phyloP scores from a whole-genome alignment of 352 stramenopile genomes.

The Thalassiosira oceanica region DNA sequence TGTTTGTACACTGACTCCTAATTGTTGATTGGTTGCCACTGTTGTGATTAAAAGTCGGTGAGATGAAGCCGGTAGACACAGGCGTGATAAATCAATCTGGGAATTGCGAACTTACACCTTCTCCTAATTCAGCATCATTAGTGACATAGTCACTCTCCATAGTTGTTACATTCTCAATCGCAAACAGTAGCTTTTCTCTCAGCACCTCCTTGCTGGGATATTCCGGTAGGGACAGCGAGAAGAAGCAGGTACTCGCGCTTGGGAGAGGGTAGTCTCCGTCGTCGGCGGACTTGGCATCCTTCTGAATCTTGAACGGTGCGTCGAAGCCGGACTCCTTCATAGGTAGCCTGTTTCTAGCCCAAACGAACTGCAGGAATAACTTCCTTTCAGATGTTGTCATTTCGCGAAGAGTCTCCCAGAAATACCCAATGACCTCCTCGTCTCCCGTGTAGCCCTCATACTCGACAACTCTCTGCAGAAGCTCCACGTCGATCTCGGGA shows the following conservation, averaged over 20 bases:
- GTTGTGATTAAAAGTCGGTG: too few relatives aligned
- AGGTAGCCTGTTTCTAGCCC: constrained; percentile 94
- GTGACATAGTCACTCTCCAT: constrained; percentile 85
- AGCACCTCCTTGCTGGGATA: constrained; percentile 85
- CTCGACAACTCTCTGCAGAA: constrained; percentile 93
- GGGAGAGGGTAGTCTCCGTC: constrained; percentile 88
- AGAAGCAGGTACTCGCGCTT: constrained; percentile 98
- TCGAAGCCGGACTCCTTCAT: constrained; percentile 95
- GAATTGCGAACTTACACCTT: too few relatives aligned
- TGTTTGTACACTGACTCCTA: too few relatives aligned
- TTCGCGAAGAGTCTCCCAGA: constrained; percentile 93
- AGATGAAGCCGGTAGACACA: too few relatives aligned
- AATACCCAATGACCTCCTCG: constrained; percentile 88
- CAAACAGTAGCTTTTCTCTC: constrained; percentile 79
- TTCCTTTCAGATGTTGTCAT: constrained; percentile 89
- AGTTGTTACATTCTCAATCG: constrained; percentile 81
- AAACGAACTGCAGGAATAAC: constrained; percentile 96
- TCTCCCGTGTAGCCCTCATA: constrained; percentile 93
- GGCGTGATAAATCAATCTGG: too few relatives aligned
- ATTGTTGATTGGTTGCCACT: too few relatives aligned
- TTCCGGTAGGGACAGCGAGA: constrained; percentile 91
- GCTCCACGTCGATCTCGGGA: constrained; percentile 93
- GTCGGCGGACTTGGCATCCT: constrained; percentile 59
- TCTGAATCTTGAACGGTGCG: constrained; percentile 84
- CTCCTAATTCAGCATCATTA: constrained; percentile 79